phyloP scores from a whole-genome alignment of 1,284 basidiomycete species.

The Sphaerobolus stellatus region DNA sequence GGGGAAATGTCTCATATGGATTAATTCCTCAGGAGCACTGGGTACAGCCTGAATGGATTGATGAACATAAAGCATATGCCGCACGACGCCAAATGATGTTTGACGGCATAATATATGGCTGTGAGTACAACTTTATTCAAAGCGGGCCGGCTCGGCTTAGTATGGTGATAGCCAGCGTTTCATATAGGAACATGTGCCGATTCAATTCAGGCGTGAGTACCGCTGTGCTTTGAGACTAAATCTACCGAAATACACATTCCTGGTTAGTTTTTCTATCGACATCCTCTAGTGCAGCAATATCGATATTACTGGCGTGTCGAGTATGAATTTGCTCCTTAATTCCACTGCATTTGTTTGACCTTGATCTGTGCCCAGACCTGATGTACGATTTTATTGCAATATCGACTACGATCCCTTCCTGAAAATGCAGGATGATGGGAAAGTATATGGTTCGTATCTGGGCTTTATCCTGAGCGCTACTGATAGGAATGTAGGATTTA shows the following conservation, averaged over 20 bases:
- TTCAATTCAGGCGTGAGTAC: slow-evolving; percentile 77
- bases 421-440: slow-evolving; percentile 74
- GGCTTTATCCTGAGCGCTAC: slow-evolving; percentile 3
- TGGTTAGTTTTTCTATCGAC: slow-evolving; percentile 71
- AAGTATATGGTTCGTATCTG: slow-evolving; percentile 57
- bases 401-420: slow-evolving; percentile 78
- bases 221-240: slow-evolving; percentile 12
- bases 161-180: slow-evolving; percentile 30
- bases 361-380: slow-evolving; percentile 46
- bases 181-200: slow-evolving; percentile 77
- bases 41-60: slow-evolving; percentile 81
- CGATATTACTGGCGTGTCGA: slow-evolving; percentile 87
- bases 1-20: slow-evolving; percentile 64
- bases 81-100: slow-evolving; percentile 59
- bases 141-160: slow-evolving; percentile 4
- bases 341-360: slow-evolving; percentile 25
- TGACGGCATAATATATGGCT: slow-evolving; percentile 71
- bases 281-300: slow-evolving; percentile 67
- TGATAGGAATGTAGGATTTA: slow-evolving; percentile 54
- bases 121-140: slow-evolving; percentile 22
- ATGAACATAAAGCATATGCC: slow-evolving; percentile 65
- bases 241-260: slow-evolving; percentile 14
- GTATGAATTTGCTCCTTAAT: slow-evolving; percentile 25
- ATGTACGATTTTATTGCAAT: slow-evolving; percentile 77
- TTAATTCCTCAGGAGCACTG: slow-evolving; percentile 72